phyloP scores from a whole-genome alignment of 345 rosid species.

The Erysimum cheiranthoides region DNA sequence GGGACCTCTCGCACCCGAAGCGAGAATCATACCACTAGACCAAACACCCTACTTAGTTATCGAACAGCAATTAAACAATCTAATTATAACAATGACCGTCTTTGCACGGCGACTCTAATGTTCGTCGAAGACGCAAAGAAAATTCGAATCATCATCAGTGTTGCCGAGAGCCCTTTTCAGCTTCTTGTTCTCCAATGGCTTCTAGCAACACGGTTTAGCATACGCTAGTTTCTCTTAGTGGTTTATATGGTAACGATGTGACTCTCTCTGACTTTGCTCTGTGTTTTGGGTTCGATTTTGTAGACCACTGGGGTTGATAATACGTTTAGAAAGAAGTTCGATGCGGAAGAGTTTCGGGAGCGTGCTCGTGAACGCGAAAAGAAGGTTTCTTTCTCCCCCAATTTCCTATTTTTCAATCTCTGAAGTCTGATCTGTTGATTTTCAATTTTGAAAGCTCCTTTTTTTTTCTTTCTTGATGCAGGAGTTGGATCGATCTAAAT shows the following conservation, averaged over 20 bases:
- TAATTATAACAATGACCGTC: rapidly evolving
- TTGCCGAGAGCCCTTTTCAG: background rate
- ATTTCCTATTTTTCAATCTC: background rate
- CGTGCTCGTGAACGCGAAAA: constrained; percentile 93
- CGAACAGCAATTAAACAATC: rapidly evolving
- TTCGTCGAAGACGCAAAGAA: background rate
- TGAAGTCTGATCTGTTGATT: constrained; percentile 14
- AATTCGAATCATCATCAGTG: constrained; percentile 21
- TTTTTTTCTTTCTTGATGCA: constrained; percentile 33
- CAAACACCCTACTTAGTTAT: background rate
- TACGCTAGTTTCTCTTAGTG: constrained; percentile 1
- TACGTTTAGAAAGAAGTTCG: constrained; percentile 86
- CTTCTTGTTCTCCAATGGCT: constrained; percentile 49
- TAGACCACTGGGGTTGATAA: constrained; percentile 77
- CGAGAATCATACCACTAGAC: constrained; percentile 98
- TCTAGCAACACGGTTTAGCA: constrained; percentile 56
- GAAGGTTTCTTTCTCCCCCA: constrained; percentile 50
- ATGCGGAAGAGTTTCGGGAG: constrained; percentile 75
- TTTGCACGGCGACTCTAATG: background rate
- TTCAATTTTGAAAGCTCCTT: constrained; percentile 7
- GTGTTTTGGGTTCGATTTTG: constrained; percentile 32
- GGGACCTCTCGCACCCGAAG: constrained; percentile 96
- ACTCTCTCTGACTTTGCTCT: background rate
- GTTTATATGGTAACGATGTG: background rate
- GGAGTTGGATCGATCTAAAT: constrained; percentile 77